Base-by-base conservation (phyloP, 2,329 filamentous ascomycete species). In the Colletotrichum tabaci region DNA sequence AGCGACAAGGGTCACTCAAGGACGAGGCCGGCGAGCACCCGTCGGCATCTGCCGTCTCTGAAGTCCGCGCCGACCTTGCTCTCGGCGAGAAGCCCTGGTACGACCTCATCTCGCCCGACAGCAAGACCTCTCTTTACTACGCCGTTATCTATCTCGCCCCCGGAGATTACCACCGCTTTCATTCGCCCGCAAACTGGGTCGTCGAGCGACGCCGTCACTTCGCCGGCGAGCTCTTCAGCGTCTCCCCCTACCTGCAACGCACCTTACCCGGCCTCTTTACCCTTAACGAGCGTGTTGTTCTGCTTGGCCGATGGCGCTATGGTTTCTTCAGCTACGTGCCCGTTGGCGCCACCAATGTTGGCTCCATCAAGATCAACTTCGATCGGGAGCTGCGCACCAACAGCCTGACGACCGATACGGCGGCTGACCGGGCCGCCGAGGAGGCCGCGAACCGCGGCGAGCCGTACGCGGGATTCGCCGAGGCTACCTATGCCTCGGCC, bases 101-200 rank as follows among this genome's bases (percentile, higher is more conserved):
- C 79, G 85, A 90, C 52, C 84, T 91, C n/a, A 83, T 92, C 35
- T 88, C 89, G 7, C 82, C 86, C 23, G 88, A 89, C 64, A 89
- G 89, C 80, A 87, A 84, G 81, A 94, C 92, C 6, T 90, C 92
- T 12, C 89, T 99, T 9, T 98, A 97, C 86, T 99, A 98, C 82
- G 93, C 88, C 73, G 97, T 99, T 74, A 91, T 99, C 78, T 99
- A 99, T 83, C 90, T 99, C 53, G 96, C 97, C 0, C 96, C 96
- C 0, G 96, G 96, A 61, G 97, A 99, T 84, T 99, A 99, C 84
- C 96, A 99, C 84, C 94, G 96, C 74, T 99, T 98, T 86, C 97
- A 99, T 85, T 97, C 94, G 1, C 96, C 96, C 0, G 92, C 94
- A 2, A 93, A 94, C 76, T 99, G 96, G 96, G 95, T 99, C 18